Conservation (phyloP, 176 grass and related monocot genomes). For the Coix lacrymajobi region DNA sequence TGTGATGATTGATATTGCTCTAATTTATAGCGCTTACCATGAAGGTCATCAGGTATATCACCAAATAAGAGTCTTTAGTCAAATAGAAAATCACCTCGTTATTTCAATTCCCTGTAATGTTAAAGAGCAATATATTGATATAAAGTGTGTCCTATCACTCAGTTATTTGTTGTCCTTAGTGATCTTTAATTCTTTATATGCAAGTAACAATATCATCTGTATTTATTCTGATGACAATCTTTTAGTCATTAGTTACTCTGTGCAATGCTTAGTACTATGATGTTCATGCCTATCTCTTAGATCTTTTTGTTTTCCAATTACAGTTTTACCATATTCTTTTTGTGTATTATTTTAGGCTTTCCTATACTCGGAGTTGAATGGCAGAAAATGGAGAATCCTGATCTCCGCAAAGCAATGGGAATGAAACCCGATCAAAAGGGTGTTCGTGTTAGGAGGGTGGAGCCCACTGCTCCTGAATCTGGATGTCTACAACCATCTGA, state of each 20-base stretch:
- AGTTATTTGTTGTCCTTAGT: background rate
- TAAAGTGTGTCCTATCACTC: background rate
- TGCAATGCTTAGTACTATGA: background rate
- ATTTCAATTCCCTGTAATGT: background rate
- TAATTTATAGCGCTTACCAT: background rate
- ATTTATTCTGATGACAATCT: background rate
- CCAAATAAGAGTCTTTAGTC: background rate
- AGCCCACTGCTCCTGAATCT: constrained; percentile 85
- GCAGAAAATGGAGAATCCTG: constrained; percentile 99
- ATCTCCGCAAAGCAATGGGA: constrained; percentile 94
- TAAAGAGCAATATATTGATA: background rate
- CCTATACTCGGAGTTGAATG: constrained; percentile 94
- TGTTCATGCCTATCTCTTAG: background rate
- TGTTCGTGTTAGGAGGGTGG: constrained; percentile 88
- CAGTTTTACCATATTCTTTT: background rate
- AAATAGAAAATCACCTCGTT: background rate
- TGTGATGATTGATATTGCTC: background rate
- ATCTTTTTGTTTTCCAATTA: background rate
- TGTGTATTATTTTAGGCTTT: constrained; percentile 50
- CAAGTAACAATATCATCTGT: background rate
- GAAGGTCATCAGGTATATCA: background rate
- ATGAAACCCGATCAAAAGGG: constrained; percentile 92
- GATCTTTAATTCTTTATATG: constrained; percentile 10
- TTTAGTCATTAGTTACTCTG: background rate
- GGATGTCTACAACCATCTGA: constrained; percentile 76